A percentile compares a stretch with the other conserved stretches of the same genome.
Conservation (phyloP, 768 basidiomycete species). For the Tylopilus sp. region DNA sequence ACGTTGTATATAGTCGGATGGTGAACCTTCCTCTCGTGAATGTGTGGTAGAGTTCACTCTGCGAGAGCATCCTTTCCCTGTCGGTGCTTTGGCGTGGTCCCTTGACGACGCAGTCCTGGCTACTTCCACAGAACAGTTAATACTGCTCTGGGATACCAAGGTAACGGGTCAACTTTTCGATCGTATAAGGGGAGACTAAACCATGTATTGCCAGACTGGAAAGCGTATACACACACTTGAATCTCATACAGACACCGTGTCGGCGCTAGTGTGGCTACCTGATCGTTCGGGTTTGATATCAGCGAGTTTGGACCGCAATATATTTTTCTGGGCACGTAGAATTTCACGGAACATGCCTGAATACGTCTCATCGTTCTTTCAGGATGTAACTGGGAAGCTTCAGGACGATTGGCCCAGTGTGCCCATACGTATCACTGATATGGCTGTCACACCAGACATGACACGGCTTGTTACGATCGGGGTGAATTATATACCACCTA, state of each 20-base stretch:
- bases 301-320: conserved; percentile 79
- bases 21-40: conserved; percentile 50
- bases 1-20: conserved; percentile 37
- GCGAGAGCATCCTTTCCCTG: conserved; percentile 71
- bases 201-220: conserved; percentile 57
- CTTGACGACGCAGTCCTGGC: conserved; percentile 81
- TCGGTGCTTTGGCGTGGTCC: conserved; percentile 90
- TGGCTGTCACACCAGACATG: conserved; percentile 84
- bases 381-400: conserved; percentile 76
- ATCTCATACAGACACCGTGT: conserved; percentile 79
- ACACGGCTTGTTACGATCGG: conserved; percentile 84
- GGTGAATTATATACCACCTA: conserved; percentile 42
- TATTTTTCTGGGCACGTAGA: conserved; percentile 73
- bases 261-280: conserved; percentile 83
- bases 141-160: conserved; percentile 90
- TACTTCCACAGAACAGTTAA: conserved; percentile 73
- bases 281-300: conserved; percentile 90
- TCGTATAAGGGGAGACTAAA: not conserved
- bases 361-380: conserved; percentile 14
- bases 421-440: conserved; percentile 80
- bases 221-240: conserved; percentile 60
- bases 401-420: conserved; percentile 65
- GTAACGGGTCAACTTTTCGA: conserved; percentile 41
- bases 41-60: conserved; percentile 60
- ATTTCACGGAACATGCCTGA: not conserved